Base-by-base conservation (phyloP, 139 green algal species). In the Micractinium conductrix region DNA sequence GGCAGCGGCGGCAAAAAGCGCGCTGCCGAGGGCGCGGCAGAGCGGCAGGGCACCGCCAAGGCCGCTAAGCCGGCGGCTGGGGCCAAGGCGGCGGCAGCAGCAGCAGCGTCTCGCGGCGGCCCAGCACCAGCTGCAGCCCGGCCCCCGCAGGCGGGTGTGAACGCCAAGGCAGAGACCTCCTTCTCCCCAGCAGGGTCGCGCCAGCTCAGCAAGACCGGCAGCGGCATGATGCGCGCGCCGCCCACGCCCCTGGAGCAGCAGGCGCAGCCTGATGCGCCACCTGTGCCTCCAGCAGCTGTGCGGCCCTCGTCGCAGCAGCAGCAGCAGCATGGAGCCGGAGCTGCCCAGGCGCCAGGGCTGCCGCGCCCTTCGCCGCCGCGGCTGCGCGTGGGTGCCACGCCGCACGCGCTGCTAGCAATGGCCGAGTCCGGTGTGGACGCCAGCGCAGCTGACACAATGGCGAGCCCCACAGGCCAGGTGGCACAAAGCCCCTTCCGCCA, bases 401-500 rank as follows among this genome's bases (percentile, higher is more conserved):
- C 70, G 19, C 26, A 43, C 24, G 75, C 33, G 8, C 75, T 81
- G 37, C 55, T 71, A 55, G 53, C 53, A 10, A 17, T 53, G 75
- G 53, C 75, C 2, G 75, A 50, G 35, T 28, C 53, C 3, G 75
- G 53, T 1, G 28, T 71, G 14, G 37, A 81, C 53, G 30, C 48
- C 55, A 81, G 75, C 38, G 35, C n/a, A 2, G 50, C 33, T 4
- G 75, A 81, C 7, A 50, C 37, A 6, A 37, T 55, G 55, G 50
- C 67, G 24, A 81, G 75, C 75, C 75, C 75, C 37, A 71, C 35
- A 12, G 75, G 53, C 35, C 75, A 81, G 75, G 38, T 81, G 75
- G 75, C 55, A 37, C 75, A 81, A 55, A 81, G 75, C 75, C 75
- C 75, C 37, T 81, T 48, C 53, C 75, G 53, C 53, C 28, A 53